phyloP scores from a whole-genome alignment of 2,329 filamentous ascomycete species.

The Dothideomycetidae sp. region DNA sequence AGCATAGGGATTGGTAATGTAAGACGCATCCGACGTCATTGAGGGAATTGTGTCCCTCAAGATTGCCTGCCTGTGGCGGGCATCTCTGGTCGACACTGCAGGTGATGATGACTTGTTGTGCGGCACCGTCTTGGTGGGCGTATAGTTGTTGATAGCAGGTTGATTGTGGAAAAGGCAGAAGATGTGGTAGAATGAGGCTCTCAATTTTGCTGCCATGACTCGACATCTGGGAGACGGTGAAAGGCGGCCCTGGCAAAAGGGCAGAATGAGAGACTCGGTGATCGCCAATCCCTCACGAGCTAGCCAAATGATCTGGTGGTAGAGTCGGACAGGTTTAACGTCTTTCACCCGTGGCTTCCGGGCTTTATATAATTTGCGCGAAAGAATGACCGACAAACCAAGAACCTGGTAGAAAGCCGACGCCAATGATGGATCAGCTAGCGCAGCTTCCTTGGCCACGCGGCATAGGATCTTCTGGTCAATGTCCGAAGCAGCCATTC shows the following conservation, averaged over 20 bases:
- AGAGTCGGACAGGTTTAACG: constrained; percentile 67
- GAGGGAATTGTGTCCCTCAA: constrained; percentile 35
- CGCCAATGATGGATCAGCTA: constrained; percentile 65
- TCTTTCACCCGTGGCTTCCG: constrained; percentile 65
- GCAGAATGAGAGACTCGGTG: constrained; percentile 72
- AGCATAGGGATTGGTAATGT: constrained; percentile 37
- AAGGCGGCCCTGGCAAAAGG: constrained; percentile 54
- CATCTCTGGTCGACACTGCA: constrained; percentile 13
- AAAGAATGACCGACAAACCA: constrained; percentile 77
- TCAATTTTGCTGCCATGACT: constrained; percentile 79
- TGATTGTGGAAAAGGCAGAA: constrained; percentile 94
- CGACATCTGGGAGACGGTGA: constrained; percentile 63
- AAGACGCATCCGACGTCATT: constrained; percentile 36
- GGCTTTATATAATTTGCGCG: constrained; percentile 67
- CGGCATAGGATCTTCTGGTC: constrained; percentile 94
- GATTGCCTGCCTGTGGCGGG: constrained; percentile 20
- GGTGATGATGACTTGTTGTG: constrained; percentile 6
- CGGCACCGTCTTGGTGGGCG: constrained; percentile 17
- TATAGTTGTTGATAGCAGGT: constrained; percentile 52
- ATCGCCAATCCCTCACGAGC: constrained; percentile 81
- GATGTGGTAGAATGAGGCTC: constrained; percentile 90
- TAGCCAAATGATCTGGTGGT: constrained; percentile 90
- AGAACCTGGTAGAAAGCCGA: constrained; percentile 80
- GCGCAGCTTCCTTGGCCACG: constrained; percentile 66
- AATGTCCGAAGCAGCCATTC: constrained; percentile 96